Conservation (phyloP, 2,329 filamentous ascomycete genomes). For the Fusarium albosuccineum region DNA sequence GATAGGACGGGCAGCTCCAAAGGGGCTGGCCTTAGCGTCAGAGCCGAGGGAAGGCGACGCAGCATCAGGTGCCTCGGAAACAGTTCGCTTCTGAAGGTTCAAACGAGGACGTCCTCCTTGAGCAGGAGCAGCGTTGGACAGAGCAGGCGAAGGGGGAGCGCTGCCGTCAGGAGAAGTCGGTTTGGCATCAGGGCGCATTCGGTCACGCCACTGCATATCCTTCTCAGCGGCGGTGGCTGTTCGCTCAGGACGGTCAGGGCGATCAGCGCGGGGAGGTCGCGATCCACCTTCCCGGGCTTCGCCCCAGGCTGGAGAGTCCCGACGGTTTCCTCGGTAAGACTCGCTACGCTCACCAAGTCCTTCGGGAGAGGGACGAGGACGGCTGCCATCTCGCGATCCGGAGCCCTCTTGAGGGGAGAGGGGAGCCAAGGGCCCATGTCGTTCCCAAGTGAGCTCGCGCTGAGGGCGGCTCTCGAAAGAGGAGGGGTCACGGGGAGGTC, state of each 20-base stretch:
- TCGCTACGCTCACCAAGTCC: constrained; percentile 70
- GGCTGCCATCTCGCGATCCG: constrained; percentile 68
- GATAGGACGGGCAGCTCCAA: constrained; percentile 93
- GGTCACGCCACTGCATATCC: constrained; percentile 92
- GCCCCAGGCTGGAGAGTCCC: constrained; percentile 81
- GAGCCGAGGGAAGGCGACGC: constrained; percentile 63
- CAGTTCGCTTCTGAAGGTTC: constrained; percentile 91
- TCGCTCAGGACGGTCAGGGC: constrained; percentile 82
- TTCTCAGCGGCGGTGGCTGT: constrained; percentile 88
- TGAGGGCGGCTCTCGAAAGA: constrained; percentile 69
- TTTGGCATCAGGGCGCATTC: constrained; percentile 87
- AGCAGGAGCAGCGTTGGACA: constrained; percentile 62
- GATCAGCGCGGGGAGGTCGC: constrained; percentile 77
- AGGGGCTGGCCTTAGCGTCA: constrained; percentile 90
- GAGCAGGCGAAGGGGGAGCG: constrained; percentile 80
- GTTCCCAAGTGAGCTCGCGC: constrained; percentile 90
- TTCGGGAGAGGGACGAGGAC: constrained; percentile 60
- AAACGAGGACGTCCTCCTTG: constrained; percentile 79
- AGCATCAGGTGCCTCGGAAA: constrained; percentile 75
- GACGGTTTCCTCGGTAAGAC: constrained; percentile 71
- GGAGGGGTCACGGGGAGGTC: constrained; percentile 73
- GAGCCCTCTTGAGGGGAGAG: constrained; percentile 65
- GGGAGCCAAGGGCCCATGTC: constrained; percentile 90
- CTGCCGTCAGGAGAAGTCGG: constrained; percentile 79
- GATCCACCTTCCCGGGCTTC: constrained; percentile 82